phyloP scores from a whole-genome alignment of 345 rosid species.

The Iberis pinnata region DNA sequence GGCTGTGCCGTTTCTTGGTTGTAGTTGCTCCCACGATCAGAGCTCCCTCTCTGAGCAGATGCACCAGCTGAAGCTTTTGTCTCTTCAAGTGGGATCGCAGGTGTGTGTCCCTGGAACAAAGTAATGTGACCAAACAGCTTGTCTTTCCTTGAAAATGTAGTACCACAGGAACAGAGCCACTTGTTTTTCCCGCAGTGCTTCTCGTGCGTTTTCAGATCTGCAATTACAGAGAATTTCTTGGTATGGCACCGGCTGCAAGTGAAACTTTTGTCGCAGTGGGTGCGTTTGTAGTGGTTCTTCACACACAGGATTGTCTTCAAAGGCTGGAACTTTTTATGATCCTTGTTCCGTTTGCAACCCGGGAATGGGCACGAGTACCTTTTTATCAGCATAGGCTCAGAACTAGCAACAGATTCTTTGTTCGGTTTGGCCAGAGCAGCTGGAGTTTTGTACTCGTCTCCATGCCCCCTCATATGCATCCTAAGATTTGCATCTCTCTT shows the following conservation, averaged over 20 bases:
- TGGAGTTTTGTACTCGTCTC: conserved; percentile 89
- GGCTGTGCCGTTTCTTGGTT: conserved; percentile 31
- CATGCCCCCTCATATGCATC: conserved; percentile 99
- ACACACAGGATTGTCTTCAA: conserved; percentile 86
- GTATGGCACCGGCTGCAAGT: conserved; percentile 85
- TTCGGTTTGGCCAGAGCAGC: conserved; percentile 90
- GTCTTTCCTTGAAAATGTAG: conserved; percentile 96
- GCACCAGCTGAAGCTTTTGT: conserved; percentile 34
- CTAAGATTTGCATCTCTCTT: conserved; percentile 93
- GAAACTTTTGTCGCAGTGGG: conserved; percentile 94
- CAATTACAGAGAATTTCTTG: conserved; percentile 88
- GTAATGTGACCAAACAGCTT: conserved; percentile 92
- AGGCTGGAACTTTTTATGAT: conserved; percentile 93
- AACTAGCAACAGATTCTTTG: conserved; percentile 47
- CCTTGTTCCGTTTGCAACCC: conserved; percentile 97
- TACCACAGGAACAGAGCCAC: conserved; percentile 98
- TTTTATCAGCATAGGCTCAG: conserved; percentile 62
- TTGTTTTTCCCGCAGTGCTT: conserved; percentile 95
- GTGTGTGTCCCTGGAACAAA: conserved; percentile 96
- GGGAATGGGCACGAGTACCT: conserved; percentile 92
- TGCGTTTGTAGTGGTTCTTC: conserved; percentile 92
- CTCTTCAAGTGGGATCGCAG: conserved; percentile 80
- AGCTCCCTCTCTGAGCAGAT: conserved; percentile 35
- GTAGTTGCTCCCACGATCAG: conserved; percentile 28
- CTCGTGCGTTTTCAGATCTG: conserved; percentile 97